Evolutionary conservation across 495 filamentous ascomycete species (phyloP).

Genomic region (Neurospora terricola): DNA sequence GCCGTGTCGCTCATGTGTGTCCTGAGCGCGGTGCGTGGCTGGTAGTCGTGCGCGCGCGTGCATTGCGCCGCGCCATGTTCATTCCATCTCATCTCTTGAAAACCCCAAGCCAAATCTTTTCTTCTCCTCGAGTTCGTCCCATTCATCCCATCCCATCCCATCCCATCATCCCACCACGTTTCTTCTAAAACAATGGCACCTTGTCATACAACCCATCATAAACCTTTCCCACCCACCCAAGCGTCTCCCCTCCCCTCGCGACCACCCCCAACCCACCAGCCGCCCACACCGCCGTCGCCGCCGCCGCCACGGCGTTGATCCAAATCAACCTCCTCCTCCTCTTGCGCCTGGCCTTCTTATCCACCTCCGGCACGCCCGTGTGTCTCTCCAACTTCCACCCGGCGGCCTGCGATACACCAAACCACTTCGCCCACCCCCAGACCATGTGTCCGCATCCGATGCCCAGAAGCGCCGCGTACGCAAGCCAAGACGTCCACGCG

Average conservation of each 20-base stretch:
- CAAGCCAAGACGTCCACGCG: conserved; percentile 50
- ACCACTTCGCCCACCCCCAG: conserved; percentile 74
- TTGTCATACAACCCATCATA: conserved; percentile 53
- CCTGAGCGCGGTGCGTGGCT: not conserved
- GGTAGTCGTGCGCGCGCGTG: not conserved
- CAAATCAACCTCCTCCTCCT: conserved; percentile 55
- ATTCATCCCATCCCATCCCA: not conserved
- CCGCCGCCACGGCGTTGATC: conserved; percentile 52
- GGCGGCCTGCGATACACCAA: conserved; percentile 39
- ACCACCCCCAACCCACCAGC: conserved; percentile 72
- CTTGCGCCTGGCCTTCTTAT: conserved; percentile 33
- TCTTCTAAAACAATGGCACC: conserved; percentile 17
- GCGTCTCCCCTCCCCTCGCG: conserved; percentile 55
- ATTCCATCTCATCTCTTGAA: not conserved
- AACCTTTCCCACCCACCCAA: conserved; percentile 68
- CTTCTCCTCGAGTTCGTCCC: not conserved
- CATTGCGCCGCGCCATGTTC: not conserved
- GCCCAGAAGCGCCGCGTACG: conserved; percentile 58
- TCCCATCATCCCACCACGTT: not conserved
- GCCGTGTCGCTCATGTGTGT: not conserved
- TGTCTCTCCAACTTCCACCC: conserved; percentile 18
- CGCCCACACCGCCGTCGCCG: conserved; percentile 59
- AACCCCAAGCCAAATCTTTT: not conserved
- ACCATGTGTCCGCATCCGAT: conserved; percentile 69
- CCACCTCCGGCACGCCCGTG: conserved; percentile 19